Evolutionary conservation across 805 yeast genomes (phyloP).

Genomic region (Candida gorgasii): DNA sequence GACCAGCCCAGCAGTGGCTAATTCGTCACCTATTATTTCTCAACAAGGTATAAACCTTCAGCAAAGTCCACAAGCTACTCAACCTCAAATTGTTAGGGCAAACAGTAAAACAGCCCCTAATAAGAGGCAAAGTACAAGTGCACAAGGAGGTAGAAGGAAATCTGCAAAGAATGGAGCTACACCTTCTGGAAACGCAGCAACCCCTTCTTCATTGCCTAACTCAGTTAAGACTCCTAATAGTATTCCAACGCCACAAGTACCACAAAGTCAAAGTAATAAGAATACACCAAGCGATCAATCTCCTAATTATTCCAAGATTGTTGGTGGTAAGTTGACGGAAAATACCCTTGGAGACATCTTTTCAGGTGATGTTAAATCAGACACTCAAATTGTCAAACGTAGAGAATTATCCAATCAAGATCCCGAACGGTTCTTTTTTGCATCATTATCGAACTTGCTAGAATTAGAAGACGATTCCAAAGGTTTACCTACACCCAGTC

Average conservation of each 20-base stretch:
- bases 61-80: constrained; percentile 13
- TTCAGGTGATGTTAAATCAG: constrained; percentile 24
- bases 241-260: constrained; percentile 43
- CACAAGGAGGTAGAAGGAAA: constrained; percentile 22
- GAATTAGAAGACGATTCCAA: constrained; percentile 39
- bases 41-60: constrained; percentile 11
- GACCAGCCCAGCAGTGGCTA: constrained; percentile 9
- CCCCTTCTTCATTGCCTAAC: constrained; percentile 39
- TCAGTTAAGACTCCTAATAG: constrained; percentile 47
- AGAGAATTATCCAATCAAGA: constrained; percentile 47
- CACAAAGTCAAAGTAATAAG: constrained; percentile 36
- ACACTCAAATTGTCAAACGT: constrained; percentile 45
- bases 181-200: constrained; percentile 33
- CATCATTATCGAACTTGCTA: constrained; percentile 52
- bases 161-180: constrained; percentile 31
- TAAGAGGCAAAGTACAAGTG: constrained; percentile 17
- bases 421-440: constrained; percentile 50
- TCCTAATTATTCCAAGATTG: constrained; percentile 25
- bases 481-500: constrained; percentile 18
- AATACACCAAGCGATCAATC: constrained; percentile 43
- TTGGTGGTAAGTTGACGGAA: constrained; percentile 16
- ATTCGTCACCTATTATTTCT: constrained; percentile 25
- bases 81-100: constrained; percentile 5
- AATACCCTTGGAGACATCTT: constrained; percentile 26
- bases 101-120: constrained; percentile 10